These are phyloP conservation scores for Panaeolus papilionaceus DNA, from an alignment of 768 basidiomycete genomes.

Conservation along the genomic window DNA sequence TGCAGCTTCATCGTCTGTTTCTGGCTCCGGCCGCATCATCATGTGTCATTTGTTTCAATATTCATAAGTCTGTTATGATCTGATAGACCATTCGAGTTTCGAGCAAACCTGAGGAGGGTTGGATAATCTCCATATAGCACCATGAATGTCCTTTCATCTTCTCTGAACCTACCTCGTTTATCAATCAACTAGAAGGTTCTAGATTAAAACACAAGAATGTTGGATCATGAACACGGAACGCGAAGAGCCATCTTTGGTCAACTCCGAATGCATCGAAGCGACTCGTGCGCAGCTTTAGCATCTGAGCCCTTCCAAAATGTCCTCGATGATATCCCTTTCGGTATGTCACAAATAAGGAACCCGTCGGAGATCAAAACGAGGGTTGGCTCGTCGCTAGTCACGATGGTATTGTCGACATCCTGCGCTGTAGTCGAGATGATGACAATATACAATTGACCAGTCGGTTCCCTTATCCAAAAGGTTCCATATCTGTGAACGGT, in stretches of 20 bases:
- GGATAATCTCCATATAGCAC: neutral
- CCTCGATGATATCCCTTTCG: conserved; percentile 2
- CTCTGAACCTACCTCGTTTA: neutral
- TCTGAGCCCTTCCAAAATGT: neutral
- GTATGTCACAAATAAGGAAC: neutral
- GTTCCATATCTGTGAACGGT: neutral
- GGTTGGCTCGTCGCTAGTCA: neutral
- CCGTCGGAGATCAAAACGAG: neutral
- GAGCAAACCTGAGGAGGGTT: neutral
- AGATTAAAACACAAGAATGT: neutral
- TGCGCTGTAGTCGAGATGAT: neutral
- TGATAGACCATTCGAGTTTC: neutral
- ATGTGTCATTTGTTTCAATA: neutral
- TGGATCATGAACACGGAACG: neutral
- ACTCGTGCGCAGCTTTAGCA: neutral
- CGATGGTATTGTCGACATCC: neutral
- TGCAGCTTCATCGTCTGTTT: neutral
- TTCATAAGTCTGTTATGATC: neutral
- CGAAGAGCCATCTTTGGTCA: neutral
- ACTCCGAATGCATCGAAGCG: conserved; percentile 7
- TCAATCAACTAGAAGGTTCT: neutral
- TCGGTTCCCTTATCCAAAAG: neutral
- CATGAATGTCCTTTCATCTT: neutral
- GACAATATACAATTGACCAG: neutral
- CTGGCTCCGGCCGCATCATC: conserved; percentile 5